phyloP scores from a whole-genome alignment of 2,329 filamentous ascomycete species.

The Talaromyces sp. region DNA sequence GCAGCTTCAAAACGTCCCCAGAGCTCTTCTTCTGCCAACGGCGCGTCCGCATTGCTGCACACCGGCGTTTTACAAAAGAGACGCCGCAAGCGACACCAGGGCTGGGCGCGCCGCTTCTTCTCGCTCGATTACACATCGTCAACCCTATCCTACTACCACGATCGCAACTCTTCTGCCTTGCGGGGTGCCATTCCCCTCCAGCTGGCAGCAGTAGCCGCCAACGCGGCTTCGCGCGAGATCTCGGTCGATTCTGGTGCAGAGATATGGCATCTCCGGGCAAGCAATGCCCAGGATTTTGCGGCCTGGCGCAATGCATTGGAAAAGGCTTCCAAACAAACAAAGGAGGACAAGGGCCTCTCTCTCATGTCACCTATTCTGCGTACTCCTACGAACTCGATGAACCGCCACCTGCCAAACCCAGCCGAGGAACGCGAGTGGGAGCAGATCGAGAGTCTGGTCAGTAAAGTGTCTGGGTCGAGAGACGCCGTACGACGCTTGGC shows the following conservation, averaged over 20 bases:
- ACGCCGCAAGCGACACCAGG: slow-evolving; percentile 86
- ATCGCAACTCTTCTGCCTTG: slow-evolving; percentile 84
- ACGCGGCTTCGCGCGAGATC: slow-evolving; percentile 83
- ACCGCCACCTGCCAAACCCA: slow-evolving; percentile 23
- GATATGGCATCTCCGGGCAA: slow-evolving; percentile 87
- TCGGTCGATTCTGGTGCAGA: slow-evolving; percentile 96
- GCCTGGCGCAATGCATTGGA: slow-evolving; percentile 85
- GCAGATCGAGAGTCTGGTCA: slow-evolving; percentile 77
- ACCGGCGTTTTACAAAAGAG: slow-evolving; percentile 84
- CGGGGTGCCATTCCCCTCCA: slow-evolving; percentile 89
- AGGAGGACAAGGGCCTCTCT: slow-evolving; percentile 24
- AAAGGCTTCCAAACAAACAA: slow-evolving; percentile 58
- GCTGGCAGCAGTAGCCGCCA: slow-evolving; percentile 82
- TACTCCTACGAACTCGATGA: slow-evolving; percentile 25
- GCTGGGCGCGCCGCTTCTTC: slow-evolving; percentile 89
- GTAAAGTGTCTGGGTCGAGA: slow-evolving; percentile 76
- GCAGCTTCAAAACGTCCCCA: slow-evolving; percentile 20
- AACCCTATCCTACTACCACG: slow-evolving; percentile 94
- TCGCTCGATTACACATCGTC: slow-evolving; percentile 91
- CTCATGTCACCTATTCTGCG: slow-evolving; percentile 20
- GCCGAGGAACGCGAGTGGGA: slow-evolving; percentile 80
- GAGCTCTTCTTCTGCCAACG: slow-evolving; percentile 17
- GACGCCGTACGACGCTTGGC: slow-evolving; percentile 83
- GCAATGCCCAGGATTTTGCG: slow-evolving; percentile 75
- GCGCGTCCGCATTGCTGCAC: slow-evolving; percentile 55